Base-by-base conservation (phyloP, 1,139 yeast species). In the Geotrichum citri-aurantii region DNA sequence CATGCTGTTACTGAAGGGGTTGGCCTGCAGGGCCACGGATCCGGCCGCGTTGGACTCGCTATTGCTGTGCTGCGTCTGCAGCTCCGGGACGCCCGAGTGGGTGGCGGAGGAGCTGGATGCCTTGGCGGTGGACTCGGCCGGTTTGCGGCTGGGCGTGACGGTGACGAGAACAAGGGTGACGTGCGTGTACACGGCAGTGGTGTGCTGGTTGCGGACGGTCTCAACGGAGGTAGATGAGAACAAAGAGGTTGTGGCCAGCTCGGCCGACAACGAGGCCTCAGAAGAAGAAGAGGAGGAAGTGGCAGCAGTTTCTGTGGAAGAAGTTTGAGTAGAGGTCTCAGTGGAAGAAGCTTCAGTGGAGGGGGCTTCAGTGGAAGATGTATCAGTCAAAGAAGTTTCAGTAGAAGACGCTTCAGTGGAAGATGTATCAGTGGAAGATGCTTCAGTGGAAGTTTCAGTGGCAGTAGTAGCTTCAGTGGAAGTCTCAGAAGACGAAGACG, bases 141-240 rank as follows among this genome's bases (percentile, higher is more conserved):
- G 10, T 17, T 47, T 49, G 12, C 21, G 23, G 48, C 51, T 29
- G 5, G 58, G 58, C 8, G 50, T 47, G 11, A 56, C 52, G 14
- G 58, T 56, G 17, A 51, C 55, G 23, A 56, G 23, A 10, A 56
- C 58, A 37, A 44, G 50, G 21, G 58, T 56, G 33, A 56, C 58
- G 14, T 56, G 52, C 19, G 58, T 56, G n/a, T 23, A 44, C 4
- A 55, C 52, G 2, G 58, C 58, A 6, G 58, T 56, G n/a, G 58
- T 56, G 24, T 56, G 58, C 29, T 48, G 42, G 47, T 56, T 52
- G n/a, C 26, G 33, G 12, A 56, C 48, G 2, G 54, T 50, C 21
- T 52, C 48, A 10, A 50, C 48, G 5, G 47, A 42, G 1, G 58
- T 56, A 1, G 55, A 56, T 2, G 48, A 37, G 12, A 52, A 42